These are phyloP conservation scores for Verticillium isaacii DNA, from an alignment of 2,329 filamentous ascomycete species.

Conservation along the genomic window DNA sequence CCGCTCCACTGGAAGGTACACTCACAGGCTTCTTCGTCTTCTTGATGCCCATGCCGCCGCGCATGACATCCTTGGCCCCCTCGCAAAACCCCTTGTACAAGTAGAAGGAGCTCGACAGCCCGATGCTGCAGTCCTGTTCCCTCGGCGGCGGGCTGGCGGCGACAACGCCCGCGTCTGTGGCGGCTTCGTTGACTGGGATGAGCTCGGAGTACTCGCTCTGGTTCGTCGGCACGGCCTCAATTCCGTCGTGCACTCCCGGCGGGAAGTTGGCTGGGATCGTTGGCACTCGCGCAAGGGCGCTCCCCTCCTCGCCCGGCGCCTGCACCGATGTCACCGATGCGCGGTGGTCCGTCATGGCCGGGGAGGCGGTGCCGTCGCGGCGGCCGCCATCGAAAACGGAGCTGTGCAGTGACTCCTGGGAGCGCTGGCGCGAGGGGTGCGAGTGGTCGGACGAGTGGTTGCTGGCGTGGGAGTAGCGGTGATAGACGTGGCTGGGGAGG, in stretches of 20 bases:
- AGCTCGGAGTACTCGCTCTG: conserved; percentile 23
- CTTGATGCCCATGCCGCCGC: conserved; percentile 44
- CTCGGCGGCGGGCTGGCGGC: conserved; percentile 4
- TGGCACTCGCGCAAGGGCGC: background rate
- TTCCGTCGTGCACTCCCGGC: conserved; percentile 7
- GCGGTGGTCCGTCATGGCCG: conserved; percentile 10
- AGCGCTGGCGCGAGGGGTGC: conserved; percentile 22
- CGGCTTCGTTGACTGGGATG: conserved; percentile 24
- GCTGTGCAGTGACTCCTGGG: conserved; percentile 29
- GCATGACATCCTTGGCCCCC: conserved; percentile 44
- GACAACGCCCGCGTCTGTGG: background rate
- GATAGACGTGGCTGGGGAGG: background rate
- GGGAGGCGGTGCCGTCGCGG: conserved; percentile 17
- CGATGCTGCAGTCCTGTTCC: conserved; percentile 36
- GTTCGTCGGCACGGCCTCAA: conserved; percentile 4
- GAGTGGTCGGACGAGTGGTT: conserved; percentile 8
- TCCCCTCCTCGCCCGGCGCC: background rate
- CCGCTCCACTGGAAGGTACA: conserved; percentile 1
- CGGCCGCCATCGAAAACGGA: conserved; percentile 25
- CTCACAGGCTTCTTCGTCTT: conserved; percentile 45
- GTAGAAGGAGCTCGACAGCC: conserved; percentile 43
- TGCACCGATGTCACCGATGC: background rate
- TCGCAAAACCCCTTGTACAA: conserved; percentile 50
- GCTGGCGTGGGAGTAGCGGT: conserved; percentile 8
- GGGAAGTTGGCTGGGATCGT: conserved; percentile 8